These are phyloP conservation scores for Amanita pallidorosea DNA, from an alignment of 768 basidiomycete species.

Conservation along the genomic window DNA sequence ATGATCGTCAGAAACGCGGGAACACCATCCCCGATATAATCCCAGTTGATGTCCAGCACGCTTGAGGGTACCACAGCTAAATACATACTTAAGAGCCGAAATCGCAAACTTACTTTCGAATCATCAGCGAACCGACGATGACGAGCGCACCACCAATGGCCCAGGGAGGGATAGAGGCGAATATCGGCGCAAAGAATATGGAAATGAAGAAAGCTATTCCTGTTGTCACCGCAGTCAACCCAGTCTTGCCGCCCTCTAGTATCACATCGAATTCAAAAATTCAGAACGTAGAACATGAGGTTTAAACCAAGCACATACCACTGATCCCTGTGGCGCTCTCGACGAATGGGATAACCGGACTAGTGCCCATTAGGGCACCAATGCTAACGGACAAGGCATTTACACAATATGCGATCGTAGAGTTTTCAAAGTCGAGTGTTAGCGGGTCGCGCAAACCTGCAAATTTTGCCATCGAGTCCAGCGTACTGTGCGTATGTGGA, in stretches of 20 bases:
- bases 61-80: constrained; percentile 18
- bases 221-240: constrained; percentile 64
- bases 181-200: constrained; percentile 83
- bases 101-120: constrained; percentile 50
- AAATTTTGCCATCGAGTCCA: constrained; percentile 88
- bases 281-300: background rate
- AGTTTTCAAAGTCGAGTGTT: constrained; percentile 80
- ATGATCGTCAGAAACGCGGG: constrained; percentile 79
- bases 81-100: background rate
- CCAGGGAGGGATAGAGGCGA: constrained; percentile 80
- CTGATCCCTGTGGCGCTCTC: constrained; percentile 77
- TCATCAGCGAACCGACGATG: constrained; percentile 85
- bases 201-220: constrained; percentile 74
- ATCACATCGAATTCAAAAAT: background rate
- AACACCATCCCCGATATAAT: constrained; percentile 78
- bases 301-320: constrained; percentile 28
- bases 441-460: constrained; percentile 80
- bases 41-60: constrained; percentile 82
- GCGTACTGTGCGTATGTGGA: constrained; percentile 47
- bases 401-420: constrained; percentile 72
- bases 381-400: constrained; percentile 77
- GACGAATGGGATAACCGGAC: constrained; percentile 75
- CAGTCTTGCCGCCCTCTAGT: constrained; percentile 85
- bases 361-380: constrained; percentile 71
- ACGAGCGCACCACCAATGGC: constrained; percentile 81